Evolutionary conservation across 129 eudicot species (phyloP).

Genomic region (Dittrichia graveolens): DNA sequence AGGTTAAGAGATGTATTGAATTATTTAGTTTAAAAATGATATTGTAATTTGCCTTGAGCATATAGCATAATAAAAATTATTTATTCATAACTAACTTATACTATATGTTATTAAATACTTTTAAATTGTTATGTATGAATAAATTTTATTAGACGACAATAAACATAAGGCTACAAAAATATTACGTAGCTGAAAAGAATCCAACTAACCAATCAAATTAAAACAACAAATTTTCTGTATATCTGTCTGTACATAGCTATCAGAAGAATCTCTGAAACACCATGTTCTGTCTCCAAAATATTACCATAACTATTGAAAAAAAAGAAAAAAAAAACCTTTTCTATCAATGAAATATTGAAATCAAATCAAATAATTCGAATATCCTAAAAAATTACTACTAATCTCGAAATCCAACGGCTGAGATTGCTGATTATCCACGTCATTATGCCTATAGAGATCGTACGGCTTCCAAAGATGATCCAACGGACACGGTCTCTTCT

Average conservation of each 20-base stretch:
- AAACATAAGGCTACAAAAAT: no score
- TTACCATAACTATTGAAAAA: not conserved
- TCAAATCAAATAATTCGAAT: slow-evolving; percentile 55
- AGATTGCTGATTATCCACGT: slow-evolving; percentile 7
- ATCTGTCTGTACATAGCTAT: slow-evolving; percentile 38
- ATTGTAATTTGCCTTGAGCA: no score
- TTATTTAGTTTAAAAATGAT: no score
- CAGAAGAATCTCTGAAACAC: slow-evolving; percentile 47
- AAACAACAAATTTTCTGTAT: slow-evolving; percentile 27
- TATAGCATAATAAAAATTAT: no score
- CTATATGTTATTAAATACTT: no score
- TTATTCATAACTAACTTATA: no score
- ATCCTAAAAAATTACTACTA: slow-evolving; percentile 39
- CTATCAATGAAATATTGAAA: not conserved
- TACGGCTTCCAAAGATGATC: slow-evolving; percentile 93
- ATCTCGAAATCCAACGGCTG: slow-evolving; percentile 42
- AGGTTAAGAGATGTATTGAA: no score
- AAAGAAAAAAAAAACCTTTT: not conserved
- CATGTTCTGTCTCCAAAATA: slow-evolving; percentile 11
- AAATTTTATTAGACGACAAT: no score
- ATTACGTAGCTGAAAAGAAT: slow-evolving; percentile 18
- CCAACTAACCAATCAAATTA: slow-evolving; percentile 26
- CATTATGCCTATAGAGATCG: slow-evolving; percentile 52
- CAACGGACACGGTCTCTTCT: slow-evolving; percentile 84
- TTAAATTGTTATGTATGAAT: no score